phyloP scores from a whole-genome alignment of 2,329 filamentous ascomycete genomes.

The Aspergillus novofumigatus region DNA sequence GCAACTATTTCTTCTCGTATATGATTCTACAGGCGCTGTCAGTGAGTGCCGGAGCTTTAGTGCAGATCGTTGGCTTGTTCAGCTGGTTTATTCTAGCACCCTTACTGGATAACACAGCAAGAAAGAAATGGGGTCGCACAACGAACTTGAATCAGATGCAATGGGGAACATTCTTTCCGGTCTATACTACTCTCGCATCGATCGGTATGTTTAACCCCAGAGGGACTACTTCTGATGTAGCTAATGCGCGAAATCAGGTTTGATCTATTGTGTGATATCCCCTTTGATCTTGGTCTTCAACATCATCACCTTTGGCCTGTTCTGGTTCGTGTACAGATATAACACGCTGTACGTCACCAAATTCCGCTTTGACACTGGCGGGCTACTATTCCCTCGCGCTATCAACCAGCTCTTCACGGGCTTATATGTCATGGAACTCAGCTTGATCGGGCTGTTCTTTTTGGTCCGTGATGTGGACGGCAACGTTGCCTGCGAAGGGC shows the following conservation, averaged over 20 bases:
- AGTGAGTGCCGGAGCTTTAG: conserved; percentile 80
- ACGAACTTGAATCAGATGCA: conserved; percentile 71
- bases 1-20: conserved; percentile 98
- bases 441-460: conserved; percentile 85
- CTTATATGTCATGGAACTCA: conserved; percentile 90
- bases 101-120: conserved; percentile 74
- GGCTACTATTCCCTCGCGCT: conserved; percentile 83
- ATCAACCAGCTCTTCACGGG: conserved; percentile 96
- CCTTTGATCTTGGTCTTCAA: conserved; percentile 91
- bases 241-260: conserved; percentile 34
- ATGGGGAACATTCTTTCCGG: conserved; percentile 92
- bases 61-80: conserved; percentile 75
- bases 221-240: neutral
- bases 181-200: conserved; percentile 94
- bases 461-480: conserved; percentile 59
- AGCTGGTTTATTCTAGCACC: conserved; percentile 78
- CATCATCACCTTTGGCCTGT: conserved; percentile 81
- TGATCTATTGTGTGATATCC: conserved; percentile 84
- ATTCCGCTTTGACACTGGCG: conserved; percentile 85
- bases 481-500: conserved; percentile 60
- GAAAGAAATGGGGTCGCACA: conserved; percentile 81
- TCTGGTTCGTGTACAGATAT: conserved; percentile 96
- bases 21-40: conserved; percentile 92
- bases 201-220: conserved; percentile 57
- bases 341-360: conserved; percentile 93